phyloP scores from a whole-genome alignment of 2,329 filamentous ascomycete genomes.

The Fusarium subglutinans region DNA sequence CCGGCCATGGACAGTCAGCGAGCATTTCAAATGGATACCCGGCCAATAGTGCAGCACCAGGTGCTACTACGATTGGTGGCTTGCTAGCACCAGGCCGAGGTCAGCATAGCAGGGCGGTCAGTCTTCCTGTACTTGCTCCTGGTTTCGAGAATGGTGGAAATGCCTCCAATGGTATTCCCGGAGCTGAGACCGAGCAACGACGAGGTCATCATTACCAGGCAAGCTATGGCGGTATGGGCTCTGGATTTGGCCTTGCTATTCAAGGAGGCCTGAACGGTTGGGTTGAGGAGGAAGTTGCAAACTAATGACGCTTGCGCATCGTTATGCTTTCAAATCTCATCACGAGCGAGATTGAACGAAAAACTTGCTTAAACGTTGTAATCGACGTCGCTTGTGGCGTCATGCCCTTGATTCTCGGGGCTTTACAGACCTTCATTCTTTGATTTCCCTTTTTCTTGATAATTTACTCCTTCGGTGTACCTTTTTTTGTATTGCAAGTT shows the following conservation, averaged over 20 bases:
- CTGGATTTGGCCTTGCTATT: slow-evolving; percentile 69
- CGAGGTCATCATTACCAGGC: slow-evolving; percentile 74
- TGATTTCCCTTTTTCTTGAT: slow-evolving; percentile 46
- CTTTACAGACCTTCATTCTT: slow-evolving; percentile 42
- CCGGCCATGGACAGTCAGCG: slow-evolving; percentile 71
- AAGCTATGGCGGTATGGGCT: slow-evolving; percentile 68
- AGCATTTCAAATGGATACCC: slow-evolving; percentile 73
- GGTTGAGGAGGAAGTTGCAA: slow-evolving; percentile 73
- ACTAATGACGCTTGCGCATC: slow-evolving; percentile 52
- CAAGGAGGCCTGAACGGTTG: slow-evolving; percentile 72
- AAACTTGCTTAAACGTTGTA: slow-evolving; percentile 56
- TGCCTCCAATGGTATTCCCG: slow-evolving; percentile 59
- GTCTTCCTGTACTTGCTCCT: slow-evolving; percentile 77
- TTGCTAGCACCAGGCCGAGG: slow-evolving; percentile 76
- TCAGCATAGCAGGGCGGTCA: slow-evolving; percentile 83
- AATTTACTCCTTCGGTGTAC: slow-evolving; percentile 47
- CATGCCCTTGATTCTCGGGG: slow-evolving; percentile 39
- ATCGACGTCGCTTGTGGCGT: slow-evolving; percentile 47
- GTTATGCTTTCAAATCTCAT: slow-evolving; percentile 37
- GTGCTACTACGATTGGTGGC: slow-evolving; percentile 76
- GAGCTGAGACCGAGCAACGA: slow-evolving; percentile 60
- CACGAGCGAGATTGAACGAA: slow-evolving; percentile 39
- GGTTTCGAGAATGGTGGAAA: slow-evolving; percentile 69
- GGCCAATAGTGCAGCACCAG: slow-evolving; percentile 60
- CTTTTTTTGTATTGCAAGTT: slow-evolving; percentile 38